A percentile compares a stretch with the other conserved stretches of the same genome.
phyloP scores from a whole-genome alignment of 352 stramenopile species.

The Globisporangium carolinianum region DNA sequence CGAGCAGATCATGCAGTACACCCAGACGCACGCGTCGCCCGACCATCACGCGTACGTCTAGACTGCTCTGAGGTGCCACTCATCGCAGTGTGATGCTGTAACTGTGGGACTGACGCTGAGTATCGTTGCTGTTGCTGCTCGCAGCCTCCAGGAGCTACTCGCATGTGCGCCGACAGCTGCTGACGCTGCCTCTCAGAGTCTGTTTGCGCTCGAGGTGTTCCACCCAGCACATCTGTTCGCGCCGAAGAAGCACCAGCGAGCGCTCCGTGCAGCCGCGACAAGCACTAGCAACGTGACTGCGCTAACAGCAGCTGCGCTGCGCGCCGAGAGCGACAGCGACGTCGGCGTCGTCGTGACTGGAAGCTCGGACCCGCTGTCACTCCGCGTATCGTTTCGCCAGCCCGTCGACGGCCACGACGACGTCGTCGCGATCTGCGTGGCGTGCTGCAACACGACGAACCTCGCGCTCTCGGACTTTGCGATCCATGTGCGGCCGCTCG shows the following conservation, averaged over 20 bases:
- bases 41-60: conserved; percentile 8
- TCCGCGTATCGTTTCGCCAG: conserved; percentile 56
- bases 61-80: too few species aligned
- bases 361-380: conserved; percentile 46
- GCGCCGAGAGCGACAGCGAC: background rate
- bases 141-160: conserved; percentile 6
- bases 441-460: conserved; percentile 63
- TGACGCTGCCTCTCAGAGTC: background rate
- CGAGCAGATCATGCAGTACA: conserved; percentile 12
- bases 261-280: background rate
- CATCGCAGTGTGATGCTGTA: too few species aligned
- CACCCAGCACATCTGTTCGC: conserved; percentile 30
- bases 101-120: background rate
- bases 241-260: conserved; percentile 14
- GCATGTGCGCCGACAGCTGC: background rate
- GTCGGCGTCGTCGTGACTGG: conserved; percentile 39
- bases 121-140: too few species aligned
- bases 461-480: conserved; percentile 56
- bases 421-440: conserved; percentile 37
- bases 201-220: conserved; percentile 29
- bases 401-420: conserved; percentile 33
- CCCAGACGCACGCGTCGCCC: conserved; percentile 1
- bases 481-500: conserved; percentile 44
- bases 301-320: background rate
- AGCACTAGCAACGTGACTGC: too few species aligned